These are phyloP conservation scores for Rosa lucieae DNA, from an alignment of 306 rosid species.

Conservation along the genomic window DNA sequence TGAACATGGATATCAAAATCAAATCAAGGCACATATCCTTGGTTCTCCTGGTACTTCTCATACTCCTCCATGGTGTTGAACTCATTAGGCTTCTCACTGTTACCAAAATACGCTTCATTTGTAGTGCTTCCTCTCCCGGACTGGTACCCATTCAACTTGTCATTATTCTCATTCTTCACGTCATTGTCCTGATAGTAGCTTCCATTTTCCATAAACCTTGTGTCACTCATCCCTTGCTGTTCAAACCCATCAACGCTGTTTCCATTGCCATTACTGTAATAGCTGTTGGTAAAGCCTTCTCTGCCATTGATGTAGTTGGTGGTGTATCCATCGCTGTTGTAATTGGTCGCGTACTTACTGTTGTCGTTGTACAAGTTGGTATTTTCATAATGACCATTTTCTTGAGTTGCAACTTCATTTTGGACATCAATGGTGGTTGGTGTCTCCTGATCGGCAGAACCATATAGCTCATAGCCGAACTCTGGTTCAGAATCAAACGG, in stretches of 20 bases:
- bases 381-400: slow-evolving; percentile 29
- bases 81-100: slow-evolving; percentile 30
- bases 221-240: slow-evolving; percentile 79
- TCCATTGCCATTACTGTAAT: slow-evolving; percentile 14
- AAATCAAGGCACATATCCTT: slow-evolving; percentile 42
- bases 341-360: slow-evolving; percentile 16
- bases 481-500: slow-evolving; percentile 37
- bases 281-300: slow-evolving; percentile 14
- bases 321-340: not conserved
- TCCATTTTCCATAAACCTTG: slow-evolving; percentile 67
- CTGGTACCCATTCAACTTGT: slow-evolving; percentile 23
- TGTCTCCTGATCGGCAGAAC: slow-evolving; percentile 20
- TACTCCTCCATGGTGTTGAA: slow-evolving; percentile 79
- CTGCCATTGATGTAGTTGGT: slow-evolving; percentile 17
- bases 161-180: slow-evolving; percentile 32
- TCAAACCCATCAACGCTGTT: slow-evolving; percentile 31
- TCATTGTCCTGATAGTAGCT: slow-evolving; percentile 33
- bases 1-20: not conserved
- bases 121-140: slow-evolving; percentile 35
- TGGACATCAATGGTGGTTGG: slow-evolving; percentile 40
- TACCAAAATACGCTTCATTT: slow-evolving; percentile 34
- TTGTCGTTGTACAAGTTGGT: slow-evolving; percentile 25
- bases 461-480: slow-evolving; percentile 60
- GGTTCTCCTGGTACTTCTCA: slow-evolving; percentile 57
- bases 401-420: slow-evolving; percentile 39